Percentiles rank a stretch among this genome's conserved stretches.
These are phyloP conservation scores for Aspergillus piperis DNA, from an alignment of 2,329 filamentous ascomycete genomes.

Conservation along the genomic window DNA sequence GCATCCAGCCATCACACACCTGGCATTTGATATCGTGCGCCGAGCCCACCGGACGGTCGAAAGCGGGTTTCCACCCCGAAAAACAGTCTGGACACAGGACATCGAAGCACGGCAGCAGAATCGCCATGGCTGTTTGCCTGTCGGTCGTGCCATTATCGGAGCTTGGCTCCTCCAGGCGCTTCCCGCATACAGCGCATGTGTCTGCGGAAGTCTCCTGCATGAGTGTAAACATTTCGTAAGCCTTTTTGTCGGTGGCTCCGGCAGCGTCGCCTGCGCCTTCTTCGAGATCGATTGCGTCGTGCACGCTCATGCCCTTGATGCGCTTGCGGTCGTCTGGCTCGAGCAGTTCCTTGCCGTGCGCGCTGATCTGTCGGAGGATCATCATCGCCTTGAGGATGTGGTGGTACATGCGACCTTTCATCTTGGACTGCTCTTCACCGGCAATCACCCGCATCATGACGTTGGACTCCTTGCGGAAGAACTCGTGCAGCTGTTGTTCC, in stretches of 20 bases:
- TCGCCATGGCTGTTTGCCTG: constrained; percentile 61
- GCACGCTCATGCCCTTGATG: constrained; percentile 77
- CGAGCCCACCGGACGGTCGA: constrained; percentile 45
- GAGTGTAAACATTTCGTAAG: constrained; percentile 81
- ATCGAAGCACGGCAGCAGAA: constrained; percentile 84
- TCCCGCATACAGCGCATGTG: constrained; percentile 69
- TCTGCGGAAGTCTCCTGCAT: constrained; percentile 81
- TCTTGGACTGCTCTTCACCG: constrained; percentile 62
- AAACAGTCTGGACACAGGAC: constrained; percentile 78
- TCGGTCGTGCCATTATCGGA: constrained; percentile 57
- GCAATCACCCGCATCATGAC: constrained; percentile 77
- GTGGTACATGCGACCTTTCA: constrained; percentile 86
- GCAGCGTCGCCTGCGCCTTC: constrained; percentile 67
- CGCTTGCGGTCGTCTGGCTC: constrained; percentile 78
- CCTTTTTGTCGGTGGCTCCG: constrained; percentile 66
- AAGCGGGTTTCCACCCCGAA: constrained; percentile 57
- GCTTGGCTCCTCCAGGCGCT: constrained; percentile 58
- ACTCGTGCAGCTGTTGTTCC: constrained; percentile 77
- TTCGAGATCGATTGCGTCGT: constrained; percentile 86
- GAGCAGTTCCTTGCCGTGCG: constrained; percentile 89
- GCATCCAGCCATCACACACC: constrained; percentile 66
- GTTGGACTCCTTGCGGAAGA: constrained; percentile 79
- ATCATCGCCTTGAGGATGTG: constrained; percentile 91
- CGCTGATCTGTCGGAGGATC: constrained; percentile 84
- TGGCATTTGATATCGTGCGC: constrained; percentile 60